Percentiles rank a stretch among this genome's conserved stretches.
Conservation (phyloP, 2,329 filamentous ascomycete species). For the Claviceps sp. region DNA sequence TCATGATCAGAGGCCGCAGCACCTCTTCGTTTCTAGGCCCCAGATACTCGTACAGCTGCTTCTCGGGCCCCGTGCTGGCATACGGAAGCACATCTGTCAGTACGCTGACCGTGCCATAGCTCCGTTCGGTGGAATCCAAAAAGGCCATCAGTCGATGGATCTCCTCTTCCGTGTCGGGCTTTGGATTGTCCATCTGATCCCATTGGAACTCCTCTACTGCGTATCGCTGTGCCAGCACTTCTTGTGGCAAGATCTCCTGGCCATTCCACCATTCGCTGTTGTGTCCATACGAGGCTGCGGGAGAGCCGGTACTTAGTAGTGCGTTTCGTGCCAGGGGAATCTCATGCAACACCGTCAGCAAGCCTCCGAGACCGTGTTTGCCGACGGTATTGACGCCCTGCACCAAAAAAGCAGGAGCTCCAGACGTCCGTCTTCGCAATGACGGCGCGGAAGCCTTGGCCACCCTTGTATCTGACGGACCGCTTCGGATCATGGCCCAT, state of each 20-base stretch:
- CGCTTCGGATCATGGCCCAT: slow-evolving; percentile 45
- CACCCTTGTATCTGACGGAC: slow-evolving; percentile 13
- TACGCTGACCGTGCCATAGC: slow-evolving; percentile 41
- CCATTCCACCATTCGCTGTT: slow-evolving; percentile 51
- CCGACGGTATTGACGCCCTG: slow-evolving; percentile 19
- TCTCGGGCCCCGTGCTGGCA: slow-evolving; percentile 22
- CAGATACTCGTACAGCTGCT: slow-evolving; percentile 32
- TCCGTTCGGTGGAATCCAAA: slow-evolving; percentile 45
- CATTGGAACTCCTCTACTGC: slow-evolving; percentile 17
- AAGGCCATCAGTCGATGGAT: slow-evolving; percentile 51
- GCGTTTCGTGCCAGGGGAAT: slow-evolving; percentile 46
- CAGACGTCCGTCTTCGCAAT: slow-evolving; percentile 26
- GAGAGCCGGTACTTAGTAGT: slow-evolving; percentile 30
- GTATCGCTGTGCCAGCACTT: slow-evolving; percentile 21
- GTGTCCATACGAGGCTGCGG: slow-evolving; percentile 37
- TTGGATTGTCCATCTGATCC: slow-evolving; percentile 15
- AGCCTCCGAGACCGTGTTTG: slow-evolving; percentile 33
- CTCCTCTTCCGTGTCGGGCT: slow-evolving; percentile 35
- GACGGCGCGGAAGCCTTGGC: slow-evolving; percentile 21
- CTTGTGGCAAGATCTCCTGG: slow-evolving; percentile 30
- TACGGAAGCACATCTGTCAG: slow-evolving; percentile 26
- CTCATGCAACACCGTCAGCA: slow-evolving; percentile 45
- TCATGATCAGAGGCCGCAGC: slow-evolving; percentile 19
- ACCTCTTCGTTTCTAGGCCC: slow-evolving; percentile 15
- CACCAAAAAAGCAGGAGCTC: slow-evolving; percentile 38